Conservation (phyloP, 106 monocot species). For the Triglochin maritima region DNA sequence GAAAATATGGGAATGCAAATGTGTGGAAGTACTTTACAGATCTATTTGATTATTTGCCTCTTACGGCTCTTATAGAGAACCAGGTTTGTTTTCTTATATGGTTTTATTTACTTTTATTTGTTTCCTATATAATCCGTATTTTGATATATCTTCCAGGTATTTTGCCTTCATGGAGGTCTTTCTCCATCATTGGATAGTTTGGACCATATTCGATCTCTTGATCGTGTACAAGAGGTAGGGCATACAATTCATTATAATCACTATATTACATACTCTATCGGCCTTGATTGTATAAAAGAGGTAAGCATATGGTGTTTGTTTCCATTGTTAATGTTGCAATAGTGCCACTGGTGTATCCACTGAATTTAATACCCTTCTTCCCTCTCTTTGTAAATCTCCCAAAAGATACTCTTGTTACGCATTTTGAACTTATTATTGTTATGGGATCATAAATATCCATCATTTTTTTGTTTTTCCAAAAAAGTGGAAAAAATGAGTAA, state of each 20-base stretch:
- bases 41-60: slow-evolving; percentile 83
- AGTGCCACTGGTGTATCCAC: too few relatives aligned
- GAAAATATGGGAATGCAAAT: slow-evolving; percentile 96
- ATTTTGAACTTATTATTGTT: too few relatives aligned
- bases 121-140: not conserved
- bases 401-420: too few relatives aligned
- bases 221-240: slow-evolving; percentile 87
- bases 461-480: too few relatives aligned
- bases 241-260: not conserved
- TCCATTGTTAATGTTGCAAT: too few relatives aligned
- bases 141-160: slow-evolving; percentile 28
- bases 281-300: too few relatives aligned
- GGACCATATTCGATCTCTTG: slow-evolving; percentile 76
- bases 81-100: slow-evolving; percentile 39
- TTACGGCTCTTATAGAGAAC: slow-evolving; percentile 84
- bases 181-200: slow-evolving; percentile 84
- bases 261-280: not conserved
- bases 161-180: slow-evolving; percentile 82
- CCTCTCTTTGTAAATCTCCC: too few relatives aligned
- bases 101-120: not conserved
- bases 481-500: too few relatives aligned
- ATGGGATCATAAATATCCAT: too few relatives aligned
- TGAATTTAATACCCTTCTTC: too few relatives aligned
- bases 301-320: too few relatives aligned
- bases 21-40: slow-evolving; percentile 98